Percentiles rank a stretch among this genome's conserved stretches.
Conservation (phyloP, 2,329 filamentous ascomycete species). For the Talaromyces islandicus region DNA sequence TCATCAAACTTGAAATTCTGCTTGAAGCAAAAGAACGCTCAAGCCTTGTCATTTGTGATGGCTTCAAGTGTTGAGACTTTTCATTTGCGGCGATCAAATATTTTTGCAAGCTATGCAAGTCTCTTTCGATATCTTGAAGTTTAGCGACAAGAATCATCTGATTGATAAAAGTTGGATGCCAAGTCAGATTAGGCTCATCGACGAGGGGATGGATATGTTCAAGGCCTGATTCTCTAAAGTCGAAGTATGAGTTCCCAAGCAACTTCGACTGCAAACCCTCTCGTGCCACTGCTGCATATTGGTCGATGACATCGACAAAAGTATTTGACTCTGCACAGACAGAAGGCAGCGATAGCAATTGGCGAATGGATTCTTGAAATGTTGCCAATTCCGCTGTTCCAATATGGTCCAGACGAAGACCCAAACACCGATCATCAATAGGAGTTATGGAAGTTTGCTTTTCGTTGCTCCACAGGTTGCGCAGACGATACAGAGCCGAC, state of each 20-base stretch:
- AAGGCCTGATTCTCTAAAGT: slow-evolving; percentile 10
- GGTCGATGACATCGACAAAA: slow-evolving; percentile 9
- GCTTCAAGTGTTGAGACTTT: slow-evolving; percentile 29
- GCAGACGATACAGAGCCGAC: slow-evolving; percentile 34
- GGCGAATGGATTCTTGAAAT: slow-evolving; percentile 24
- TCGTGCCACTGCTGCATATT: slow-evolving; percentile 26
- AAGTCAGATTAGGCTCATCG: slow-evolving; percentile 29
- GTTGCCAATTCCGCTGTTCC: slow-evolving; percentile 27
- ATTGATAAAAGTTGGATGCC: slow-evolving; percentile 19
- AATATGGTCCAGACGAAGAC: slow-evolving; percentile 33
- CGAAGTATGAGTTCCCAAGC: slow-evolving; percentile 9
- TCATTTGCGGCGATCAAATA: slow-evolving; percentile 25
- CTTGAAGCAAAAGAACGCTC: slow-evolving; percentile 36
- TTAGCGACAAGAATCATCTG: slow-evolving; percentile 22
- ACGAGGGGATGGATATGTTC: slow-evolving; percentile 35
- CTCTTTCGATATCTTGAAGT: slow-evolving; percentile 32
- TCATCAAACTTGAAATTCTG: slow-evolving; percentile 35
- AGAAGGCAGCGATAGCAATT: slow-evolving; percentile 16
- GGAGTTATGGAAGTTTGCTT: slow-evolving; percentile 10
- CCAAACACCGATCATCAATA: slow-evolving; percentile 16
- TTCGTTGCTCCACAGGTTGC: slow-evolving; percentile 25
- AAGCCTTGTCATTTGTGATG: slow-evolving; percentile 36
- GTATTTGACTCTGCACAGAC: slow-evolving; percentile 7
- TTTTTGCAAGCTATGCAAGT: slow-evolving; percentile 29
- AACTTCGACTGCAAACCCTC: slow-evolving; percentile 26